Evolutionary conservation across 1,139 yeast genomes (phyloP).

Genomic region (Yamadazyma triangularis): DNA sequence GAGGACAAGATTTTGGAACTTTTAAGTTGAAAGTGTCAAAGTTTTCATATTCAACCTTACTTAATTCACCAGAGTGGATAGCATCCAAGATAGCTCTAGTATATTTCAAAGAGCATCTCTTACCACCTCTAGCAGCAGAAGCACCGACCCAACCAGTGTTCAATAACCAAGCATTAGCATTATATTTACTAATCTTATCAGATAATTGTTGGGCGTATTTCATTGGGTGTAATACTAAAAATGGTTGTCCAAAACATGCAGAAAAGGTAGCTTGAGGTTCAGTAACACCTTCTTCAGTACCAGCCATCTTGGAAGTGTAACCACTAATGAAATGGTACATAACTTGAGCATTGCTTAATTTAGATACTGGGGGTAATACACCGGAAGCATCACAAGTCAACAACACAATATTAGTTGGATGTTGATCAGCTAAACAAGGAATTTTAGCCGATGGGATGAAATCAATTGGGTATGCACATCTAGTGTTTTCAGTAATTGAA

Average conservation of each 20-base stretch:
- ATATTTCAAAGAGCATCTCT: slow-evolving; percentile 96
- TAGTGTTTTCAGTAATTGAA: slow-evolving; percentile 89
- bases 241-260: slow-evolving; percentile 99
- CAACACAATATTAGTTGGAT: slow-evolving; percentile 88
- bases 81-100: slow-evolving; percentile 96
- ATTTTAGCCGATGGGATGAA: slow-evolving; percentile 94
- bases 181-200: slow-evolving; percentile 84
- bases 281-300: slow-evolving; percentile 98
- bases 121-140: slow-evolving; percentile 88
- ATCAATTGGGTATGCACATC: slow-evolving; percentile 98
- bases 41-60: slow-evolving; percentile 73
- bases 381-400: slow-evolving; percentile 98
- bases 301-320: slow-evolving; percentile 99
- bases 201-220: slow-evolving; percentile 95
- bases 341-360: slow-evolving; percentile 89
- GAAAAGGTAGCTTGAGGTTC: slow-evolving; percentile 98
- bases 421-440: slow-evolving; percentile 86
- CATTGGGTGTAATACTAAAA: slow-evolving; percentile 98
- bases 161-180: slow-evolving; percentile 92
- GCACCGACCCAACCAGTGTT: slow-evolving; percentile 99
- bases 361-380: slow-evolving; percentile 95
- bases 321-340: slow-evolving; percentile 99
- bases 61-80: slow-evolving; percentile 87
- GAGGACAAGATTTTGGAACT: slow-evolving; percentile 77
- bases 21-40: slow-evolving; percentile 85